Base-by-base conservation (phyloP, 306 rosid genomes). In the Coriaria nepalensis region DNA sequence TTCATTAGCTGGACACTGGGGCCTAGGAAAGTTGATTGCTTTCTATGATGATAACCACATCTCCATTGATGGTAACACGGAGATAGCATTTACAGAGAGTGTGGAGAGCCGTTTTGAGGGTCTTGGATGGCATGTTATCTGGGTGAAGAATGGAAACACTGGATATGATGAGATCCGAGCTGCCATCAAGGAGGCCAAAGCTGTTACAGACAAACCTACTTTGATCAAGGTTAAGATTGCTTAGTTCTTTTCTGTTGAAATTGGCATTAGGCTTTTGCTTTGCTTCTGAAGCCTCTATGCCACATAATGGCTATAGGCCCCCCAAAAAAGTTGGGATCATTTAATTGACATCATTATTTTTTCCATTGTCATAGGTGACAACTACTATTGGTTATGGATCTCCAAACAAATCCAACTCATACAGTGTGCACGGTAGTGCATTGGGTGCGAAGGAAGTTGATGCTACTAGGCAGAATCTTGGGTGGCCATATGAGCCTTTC, bases 1-100 rank as follows among this genome's bases (percentile, higher is more conserved):
- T 67, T 92, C 98, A 33, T 90, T 92, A 57, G 98, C 98, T 52
- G 98, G 87, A 11, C 98, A 92, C 45, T 92, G 98, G 98, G 98
- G 98, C 49, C 77, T 92, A 13, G 98, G 98, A 45, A 92, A 92
- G 78, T 71, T 92, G 40, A 92, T 92, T 35, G 92, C 93, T 33
- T 86, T 92, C 64, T 92, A 92, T 12, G 98, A 92, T 50, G 98
- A 92, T 68, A 92, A 92, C 70, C 98, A 92, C 73, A 92, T 92
- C 69, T 92, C 96, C 59, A 92, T 92, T 56, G 98, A 92, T 43
- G 98, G 98, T 40, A 72, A 92, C 71, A 92, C 98, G 0, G 83
- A 85, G 49, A 92, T 92, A 62, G 96, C 96, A 0, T 92, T 92
- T 67, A 92, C 98, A 0, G 98, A 92, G 87, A 69, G 52, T 63